These are phyloP conservation scores for Ophiosphaerella korrae DNA, from an alignment of 2,329 filamentous ascomycete genomes.

Conservation along the genomic window DNA sequence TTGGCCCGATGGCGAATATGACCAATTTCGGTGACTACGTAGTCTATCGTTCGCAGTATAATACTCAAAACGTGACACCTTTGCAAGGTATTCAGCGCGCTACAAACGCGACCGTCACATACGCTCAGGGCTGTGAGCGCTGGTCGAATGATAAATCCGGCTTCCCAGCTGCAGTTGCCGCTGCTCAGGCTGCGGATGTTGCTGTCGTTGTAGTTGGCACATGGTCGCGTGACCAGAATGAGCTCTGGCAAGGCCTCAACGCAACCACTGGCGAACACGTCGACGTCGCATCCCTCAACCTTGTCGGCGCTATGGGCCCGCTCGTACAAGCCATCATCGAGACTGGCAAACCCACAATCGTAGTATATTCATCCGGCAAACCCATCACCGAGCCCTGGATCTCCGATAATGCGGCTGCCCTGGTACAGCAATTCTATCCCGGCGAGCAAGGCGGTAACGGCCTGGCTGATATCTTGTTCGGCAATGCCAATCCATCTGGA, in stretches of 20 bases:
- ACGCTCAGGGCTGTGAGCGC: slow-evolving; percentile 71
- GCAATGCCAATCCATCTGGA: slow-evolving; percentile 68
- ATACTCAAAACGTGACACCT: slow-evolving; percentile 66
- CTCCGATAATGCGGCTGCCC: slow-evolving; percentile 65
- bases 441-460: slow-evolving; percentile 71
- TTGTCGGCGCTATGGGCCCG: slow-evolving; percentile 71
- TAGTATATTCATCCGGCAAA: slow-evolving; percentile 72
- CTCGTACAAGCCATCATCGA: slow-evolving; percentile 70
- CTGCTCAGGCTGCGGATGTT: slow-evolving; percentile 69
- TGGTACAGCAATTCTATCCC: slow-evolving; percentile 77
- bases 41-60: slow-evolving; percentile 65
- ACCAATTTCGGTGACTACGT: slow-evolving; percentile 74
- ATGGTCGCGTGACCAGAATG: slow-evolving; percentile 73
- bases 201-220: slow-evolving; percentile 76
- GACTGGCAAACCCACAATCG: slow-evolving; percentile 69
- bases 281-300: slow-evolving; percentile 66
- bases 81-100: slow-evolving; percentile 69
- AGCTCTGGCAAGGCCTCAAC: slow-evolving; percentile 73
- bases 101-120: slow-evolving; percentile 64
- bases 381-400: slow-evolving; percentile 77
- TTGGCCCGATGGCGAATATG: slow-evolving; percentile 71
- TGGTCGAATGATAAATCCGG: slow-evolving; percentile 74
- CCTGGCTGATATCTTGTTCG: slow-evolving; percentile 66
- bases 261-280: slow-evolving; percentile 78
- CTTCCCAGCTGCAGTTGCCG: slow-evolving; percentile 68